These are phyloP conservation scores for Echinosphaeria canescens DNA, from an alignment of 2,329 filamentous ascomycete species.

Conservation along the genomic window DNA sequence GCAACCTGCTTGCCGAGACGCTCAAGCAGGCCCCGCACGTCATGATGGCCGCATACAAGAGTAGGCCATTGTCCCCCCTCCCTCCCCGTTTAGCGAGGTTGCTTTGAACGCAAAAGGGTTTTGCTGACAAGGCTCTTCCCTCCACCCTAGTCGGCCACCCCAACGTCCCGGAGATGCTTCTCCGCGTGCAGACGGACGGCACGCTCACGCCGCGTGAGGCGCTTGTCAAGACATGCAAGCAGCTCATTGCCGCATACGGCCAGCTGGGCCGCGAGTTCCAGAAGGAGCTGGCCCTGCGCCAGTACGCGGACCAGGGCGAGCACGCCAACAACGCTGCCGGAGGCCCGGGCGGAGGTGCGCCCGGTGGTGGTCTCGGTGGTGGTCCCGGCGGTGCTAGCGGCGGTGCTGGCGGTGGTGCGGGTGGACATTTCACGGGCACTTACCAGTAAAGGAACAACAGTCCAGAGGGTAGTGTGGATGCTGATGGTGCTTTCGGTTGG, in stretches of 20 bases:
- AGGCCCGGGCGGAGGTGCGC: too few species aligned
- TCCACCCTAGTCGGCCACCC: slow-evolving; percentile 28
- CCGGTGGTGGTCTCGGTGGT: too few species aligned
- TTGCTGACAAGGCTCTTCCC: too few species aligned
- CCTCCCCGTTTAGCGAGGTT: too few species aligned
- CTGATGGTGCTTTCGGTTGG: too few species aligned
- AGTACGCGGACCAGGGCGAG: slow-evolving; percentile 24
- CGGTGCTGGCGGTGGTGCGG: too few species aligned
- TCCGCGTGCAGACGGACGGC: slow-evolving; percentile 87
- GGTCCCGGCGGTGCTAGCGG: too few species aligned
- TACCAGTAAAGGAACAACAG: too few species aligned
- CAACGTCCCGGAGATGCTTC: slow-evolving; percentile 36
- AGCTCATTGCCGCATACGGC: slow-evolving; percentile 62
- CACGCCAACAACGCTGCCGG: too few species aligned
- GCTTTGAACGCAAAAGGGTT: too few species aligned
- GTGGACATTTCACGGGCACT: too few species aligned
- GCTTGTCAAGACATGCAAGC: slow-evolving; percentile 58
- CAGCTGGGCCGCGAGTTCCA: slow-evolving; percentile 26
- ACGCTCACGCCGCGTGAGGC: slow-evolving; percentile 76
- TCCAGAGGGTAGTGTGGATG: too few species aligned
- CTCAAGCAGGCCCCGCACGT: slow-evolving; percentile 72
- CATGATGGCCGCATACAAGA: slow-evolving; percentile 81
- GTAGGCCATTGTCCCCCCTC: slow-evolving; percentile 17
- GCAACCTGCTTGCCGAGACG: slow-evolving; percentile 70
- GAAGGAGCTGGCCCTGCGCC: slow-evolving; percentile 9